Percentiles rank a stretch among this genome's conserved stretches.
phyloP scores from a whole-genome alignment of 768 basidiomycete genomes.

The Kondoa malvinella region DNA sequence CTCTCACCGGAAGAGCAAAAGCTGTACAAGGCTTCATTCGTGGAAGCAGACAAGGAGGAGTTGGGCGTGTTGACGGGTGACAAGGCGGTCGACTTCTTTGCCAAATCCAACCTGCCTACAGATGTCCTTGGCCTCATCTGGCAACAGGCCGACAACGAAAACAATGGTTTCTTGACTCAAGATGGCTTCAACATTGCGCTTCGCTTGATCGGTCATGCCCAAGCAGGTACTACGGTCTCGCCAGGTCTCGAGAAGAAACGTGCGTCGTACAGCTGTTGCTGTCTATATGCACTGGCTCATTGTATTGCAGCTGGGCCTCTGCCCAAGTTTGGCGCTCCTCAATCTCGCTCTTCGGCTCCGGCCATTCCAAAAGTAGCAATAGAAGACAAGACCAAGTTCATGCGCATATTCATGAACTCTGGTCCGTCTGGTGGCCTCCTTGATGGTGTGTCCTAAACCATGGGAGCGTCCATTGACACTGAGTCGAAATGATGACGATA shows the following conservation, averaged over 20 bases:
- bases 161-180: conserved; percentile 77
- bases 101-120: conserved; percentile 62
- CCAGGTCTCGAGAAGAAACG: conserved; percentile 50
- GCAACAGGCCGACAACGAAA: conserved; percentile 77
- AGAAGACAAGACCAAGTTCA: conserved; percentile 75
- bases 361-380: conserved; percentile 11
- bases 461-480: neutral
- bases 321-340: conserved; percentile 59
- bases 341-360: neutral
- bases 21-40: conserved; percentile 35
- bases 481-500: conserved; percentile 29
- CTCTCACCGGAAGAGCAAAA: conserved; percentile 19
- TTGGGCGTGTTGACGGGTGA: conserved; percentile 76
- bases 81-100: conserved; percentile 69
- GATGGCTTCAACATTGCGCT: conserved; percentile 75
- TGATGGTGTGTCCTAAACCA: conserved; percentile 40
- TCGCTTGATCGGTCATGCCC: conserved; percentile 82
- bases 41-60: conserved; percentile 56
- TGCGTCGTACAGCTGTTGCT: conserved; percentile 33
- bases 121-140: conserved; percentile 73
- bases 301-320: conserved; percentile 54
- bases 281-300: conserved; percentile 9
- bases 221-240: conserved; percentile 50
- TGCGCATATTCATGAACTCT: conserved; percentile 53
- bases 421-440: conserved; percentile 62